Percentiles rank a stretch among this genome's conserved stretches.
Evolutionary conservation across 2,329 filamentous ascomycete genomes (phyloP).

Genomic region (Clarireedia hainanense): DNA sequence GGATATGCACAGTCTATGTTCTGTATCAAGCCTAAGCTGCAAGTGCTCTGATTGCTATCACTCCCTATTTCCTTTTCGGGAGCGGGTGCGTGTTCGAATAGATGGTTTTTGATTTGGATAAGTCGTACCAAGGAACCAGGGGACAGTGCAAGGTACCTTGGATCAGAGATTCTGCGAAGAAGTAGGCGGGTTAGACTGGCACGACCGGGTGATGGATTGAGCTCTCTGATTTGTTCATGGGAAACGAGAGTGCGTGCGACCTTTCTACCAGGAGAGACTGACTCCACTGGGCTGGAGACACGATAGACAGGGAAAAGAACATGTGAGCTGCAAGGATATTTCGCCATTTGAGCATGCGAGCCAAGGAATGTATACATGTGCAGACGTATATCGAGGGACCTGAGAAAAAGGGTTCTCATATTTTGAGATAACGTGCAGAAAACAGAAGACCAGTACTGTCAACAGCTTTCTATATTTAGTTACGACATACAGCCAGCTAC

Average conservation of each 20-base stretch:
- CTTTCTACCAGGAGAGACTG: not conserved
- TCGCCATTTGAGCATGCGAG: slow-evolving; percentile 6
- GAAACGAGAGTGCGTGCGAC: not conserved
- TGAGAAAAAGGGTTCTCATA: too few species aligned
- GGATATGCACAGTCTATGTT: too few species aligned
- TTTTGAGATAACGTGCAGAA: not conserved
- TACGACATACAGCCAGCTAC: not conserved
- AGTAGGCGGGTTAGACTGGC: too few species aligned
- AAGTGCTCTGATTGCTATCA: not conserved
- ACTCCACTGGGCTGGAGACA: not conserved
- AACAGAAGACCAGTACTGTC: not conserved
- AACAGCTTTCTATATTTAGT: not conserved
- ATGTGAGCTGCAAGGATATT: slow-evolving; percentile 9
- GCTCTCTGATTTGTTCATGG: not conserved
- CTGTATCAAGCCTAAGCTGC: not conserved
- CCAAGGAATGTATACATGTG: not conserved
- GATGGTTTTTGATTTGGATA: not conserved
- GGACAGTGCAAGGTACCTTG: too few species aligned
- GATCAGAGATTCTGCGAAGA: too few species aligned
- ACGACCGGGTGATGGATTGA: not conserved
- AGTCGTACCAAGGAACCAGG: too few species aligned
- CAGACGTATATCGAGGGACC: too few species aligned
- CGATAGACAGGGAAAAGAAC: slow-evolving; percentile 3
- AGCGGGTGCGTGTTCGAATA: not conserved
- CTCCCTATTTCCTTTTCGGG: not conserved